Evolutionary conservation across 768 basidiomycete species (phyloP), one percentile per base, ranked within the genome.

Genomic region (Suillus plorans): DNA sequence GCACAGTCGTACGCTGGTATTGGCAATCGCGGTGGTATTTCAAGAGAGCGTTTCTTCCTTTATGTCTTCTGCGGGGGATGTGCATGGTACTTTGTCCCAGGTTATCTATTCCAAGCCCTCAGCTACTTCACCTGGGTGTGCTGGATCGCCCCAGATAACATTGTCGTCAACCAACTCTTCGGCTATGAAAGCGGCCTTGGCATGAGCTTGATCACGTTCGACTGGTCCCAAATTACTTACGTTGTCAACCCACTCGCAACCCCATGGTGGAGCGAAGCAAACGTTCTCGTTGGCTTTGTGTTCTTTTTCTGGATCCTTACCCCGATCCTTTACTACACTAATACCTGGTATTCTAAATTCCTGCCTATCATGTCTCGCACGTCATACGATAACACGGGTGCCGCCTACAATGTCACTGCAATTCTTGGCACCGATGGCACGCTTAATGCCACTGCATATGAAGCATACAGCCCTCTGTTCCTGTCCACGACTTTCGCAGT

Each of bases 191-290:
- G 69, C 28, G 79, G 80, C 31, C 63, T 81, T 4, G 80, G 80
- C 25, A 56, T 79, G 58, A 78, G 76, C 65, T 73, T 76, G 2
- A 62, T 74, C 9, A 78, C 80, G 0, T 78, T 80, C 55, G 80
- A 81, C 64, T 79, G 77, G 72, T 82, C 81, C 59, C 85, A 89
- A 71, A 90, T 92, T 61, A 86, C 88, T 5, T 91, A 85, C 63
- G 80, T 81, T 59, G 72, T 70, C n/a, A 81, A 81, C 72, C 73
- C 71, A 36, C 74, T 77, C 12, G 67, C 73, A 28, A 65, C 71
- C 10, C 72, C 72, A 72, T 74, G 77, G 69, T 82, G 80, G 77
- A 72, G 77, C 10, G 80, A 78, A 60, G 70, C 78, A 41, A 83
- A 82, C 65, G 67, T 76, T n/a, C 73, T 75, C 41, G 66, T 63